A percentile compares a stretch with the other conserved stretches of the same genome.
Evolutionary conservation across 1,284 basidiomycete genomes (phyloP).

Genomic region (Chiua sp.): DNA sequence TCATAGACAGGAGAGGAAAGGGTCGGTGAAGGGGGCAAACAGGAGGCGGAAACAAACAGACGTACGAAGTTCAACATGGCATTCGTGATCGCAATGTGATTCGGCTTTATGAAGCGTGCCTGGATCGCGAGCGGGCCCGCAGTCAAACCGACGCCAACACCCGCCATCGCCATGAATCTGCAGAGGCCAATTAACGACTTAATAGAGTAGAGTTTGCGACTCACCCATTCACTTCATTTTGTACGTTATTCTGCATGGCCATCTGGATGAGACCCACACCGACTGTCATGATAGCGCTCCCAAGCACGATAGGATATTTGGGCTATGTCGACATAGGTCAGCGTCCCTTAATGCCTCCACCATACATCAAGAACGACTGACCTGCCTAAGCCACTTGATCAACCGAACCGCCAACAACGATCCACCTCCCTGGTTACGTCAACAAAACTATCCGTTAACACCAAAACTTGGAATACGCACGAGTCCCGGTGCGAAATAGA

Average conservation of each 20-base stretch:
- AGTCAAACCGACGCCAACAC: slow-evolving; percentile 49
- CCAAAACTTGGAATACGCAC: slow-evolving; percentile 29
- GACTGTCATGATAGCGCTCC: slow-evolving; percentile 42
- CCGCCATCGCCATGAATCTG: slow-evolving; percentile 52
- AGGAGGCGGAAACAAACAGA: background rate
- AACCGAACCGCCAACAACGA: slow-evolving; percentile 20
- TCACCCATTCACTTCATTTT: slow-evolving; percentile 45
- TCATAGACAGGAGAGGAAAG: background rate
- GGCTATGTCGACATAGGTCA: slow-evolving; percentile 36
- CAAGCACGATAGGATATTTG: slow-evolving; percentile 46
- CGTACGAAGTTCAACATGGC: slow-evolving; percentile 51
- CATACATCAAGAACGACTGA: slow-evolving; percentile 2
- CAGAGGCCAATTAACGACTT: background rate
- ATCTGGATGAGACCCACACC: slow-evolving; percentile 48
- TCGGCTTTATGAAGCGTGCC: slow-evolving; percentile 50
- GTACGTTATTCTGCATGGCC: slow-evolving; percentile 44
- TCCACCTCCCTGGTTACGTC: slow-evolving; percentile 24
- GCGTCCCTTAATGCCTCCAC: slow-evolving; percentile 2
- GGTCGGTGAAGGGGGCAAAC: too few species aligned
- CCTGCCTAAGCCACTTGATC: slow-evolving; percentile 35
- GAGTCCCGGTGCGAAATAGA: slow-evolving; percentile 55
- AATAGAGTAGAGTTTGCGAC: background rate
- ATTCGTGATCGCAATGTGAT: slow-evolving; percentile 46
- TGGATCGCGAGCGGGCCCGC: slow-evolving; percentile 48
- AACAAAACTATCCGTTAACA: background rate